Evolutionary conservation across 2,329 filamentous ascomycete genomes (phyloP).

Genomic region (Thermoascus crustaceus): DNA sequence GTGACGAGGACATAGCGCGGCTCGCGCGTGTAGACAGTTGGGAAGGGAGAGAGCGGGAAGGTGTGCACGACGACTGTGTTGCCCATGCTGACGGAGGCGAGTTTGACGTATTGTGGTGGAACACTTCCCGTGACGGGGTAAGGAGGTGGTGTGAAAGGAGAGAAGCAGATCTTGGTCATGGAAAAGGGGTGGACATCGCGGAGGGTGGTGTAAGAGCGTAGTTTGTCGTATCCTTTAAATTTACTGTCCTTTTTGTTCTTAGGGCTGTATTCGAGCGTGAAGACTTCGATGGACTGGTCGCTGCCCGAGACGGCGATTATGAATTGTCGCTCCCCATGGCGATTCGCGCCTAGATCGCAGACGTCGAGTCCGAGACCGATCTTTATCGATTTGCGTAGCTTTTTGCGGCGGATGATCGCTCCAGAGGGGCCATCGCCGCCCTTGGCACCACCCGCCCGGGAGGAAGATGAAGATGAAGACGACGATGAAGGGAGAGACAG

Average conservation of each 20-base stretch:
- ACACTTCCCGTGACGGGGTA: constrained; percentile 41
- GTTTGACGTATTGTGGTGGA: constrained; percentile 56
- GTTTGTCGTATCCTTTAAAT: constrained; percentile 38
- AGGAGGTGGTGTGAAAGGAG: constrained; percentile 44
- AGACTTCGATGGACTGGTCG: constrained; percentile 69
- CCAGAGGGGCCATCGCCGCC: too few relatives aligned
- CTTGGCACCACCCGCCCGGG: too few relatives aligned
- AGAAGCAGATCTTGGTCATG: constrained; percentile 50
- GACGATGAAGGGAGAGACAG: constrained; percentile 26
- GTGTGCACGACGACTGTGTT: constrained; percentile 74
- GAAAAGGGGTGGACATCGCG: constrained; percentile 49
- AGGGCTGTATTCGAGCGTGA: constrained; percentile 62
- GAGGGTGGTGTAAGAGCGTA: constrained; percentile 45
- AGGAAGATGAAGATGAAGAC: too few relatives aligned
- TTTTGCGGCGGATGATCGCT: constrained; percentile 44
- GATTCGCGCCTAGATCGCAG: constrained; percentile 54
- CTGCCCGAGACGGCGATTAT: constrained; percentile 72
- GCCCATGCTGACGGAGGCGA: constrained; percentile 73
- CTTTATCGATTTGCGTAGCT: constrained; percentile 59
- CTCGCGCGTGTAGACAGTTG: constrained; percentile 33
- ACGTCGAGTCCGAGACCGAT: constrained; percentile 73
- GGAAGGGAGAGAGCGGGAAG: constrained; percentile 54
- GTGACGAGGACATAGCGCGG: constrained; percentile 63
- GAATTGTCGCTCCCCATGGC: constrained; percentile 62
- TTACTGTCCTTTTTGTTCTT: too few relatives aligned